Evolutionary conservation across 352 stramenopile species (phyloP), one percentile per base, ranked within the genome.

Genomic region (Aphanomyces astaci): DNA sequence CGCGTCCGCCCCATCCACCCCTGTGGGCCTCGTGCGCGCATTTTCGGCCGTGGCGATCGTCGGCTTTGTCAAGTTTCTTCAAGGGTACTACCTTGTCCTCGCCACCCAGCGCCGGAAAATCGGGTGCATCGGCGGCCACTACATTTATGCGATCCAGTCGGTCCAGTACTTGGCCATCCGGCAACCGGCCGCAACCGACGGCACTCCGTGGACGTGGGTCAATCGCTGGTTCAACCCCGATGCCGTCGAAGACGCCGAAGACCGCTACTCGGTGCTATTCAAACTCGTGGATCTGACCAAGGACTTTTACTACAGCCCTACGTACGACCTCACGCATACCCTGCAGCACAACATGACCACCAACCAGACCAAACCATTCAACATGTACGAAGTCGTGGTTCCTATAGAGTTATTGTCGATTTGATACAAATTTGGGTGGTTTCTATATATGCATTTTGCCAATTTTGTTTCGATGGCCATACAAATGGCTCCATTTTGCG

Each of bases 271-370:
- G 53, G 90, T 88, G 0, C 76, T 99, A 0, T 99, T 99, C 73
- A 95, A 99, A 72, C 98, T 99, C 57, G 81, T 99, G 46, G 97
- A 99, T 74, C 81, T 99, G 22, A 98, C 95, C 7, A 99, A 99
- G 71, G 97, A 99, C 71, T 99, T 99, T 74, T 99, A 96, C 81
- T 99, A 98, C 76, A 98, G 86, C 57, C 99, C 99, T 73, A 98
- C 94, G 52, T 99, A 99, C 73, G 95, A 99, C 71, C 83, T 99
- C 51, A 99, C 97, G 19, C 85, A 97, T 72, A 97, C 89, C 54
- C 76, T 99, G 60, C 96, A 99, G 79, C 85, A 98, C 73, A 99
- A 99, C 70, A 98, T 99, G 86, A 90, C 96, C 13, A 88, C 82
- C 2, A 81, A 90, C 45, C 71, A 81, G 30, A 79, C 81, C 0